Evolutionary conservation across 202 grass and related monocot species (phyloP).

Genomic region (Miscanthus sacchariflorus): DNA sequence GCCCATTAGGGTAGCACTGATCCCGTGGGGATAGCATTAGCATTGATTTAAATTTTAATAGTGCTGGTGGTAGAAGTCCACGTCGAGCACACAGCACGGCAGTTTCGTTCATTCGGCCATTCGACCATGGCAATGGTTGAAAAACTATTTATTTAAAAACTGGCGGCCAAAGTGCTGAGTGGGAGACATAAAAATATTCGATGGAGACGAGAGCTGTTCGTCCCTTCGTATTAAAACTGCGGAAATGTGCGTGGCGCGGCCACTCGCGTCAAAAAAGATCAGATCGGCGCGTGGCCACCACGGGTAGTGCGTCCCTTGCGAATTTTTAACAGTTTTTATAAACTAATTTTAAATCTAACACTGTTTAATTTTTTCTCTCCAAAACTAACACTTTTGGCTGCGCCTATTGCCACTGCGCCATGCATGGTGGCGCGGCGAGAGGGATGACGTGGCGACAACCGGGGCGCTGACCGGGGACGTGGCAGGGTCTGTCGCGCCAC

Average conservation of each 20-base stretch:
- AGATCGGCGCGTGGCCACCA: slow-evolving; percentile 69
- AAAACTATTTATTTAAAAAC: background rate
- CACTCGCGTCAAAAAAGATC: background rate
- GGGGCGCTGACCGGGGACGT: no score
- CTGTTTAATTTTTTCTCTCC: no score
- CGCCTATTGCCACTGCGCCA: no score
- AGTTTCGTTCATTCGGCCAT: background rate
- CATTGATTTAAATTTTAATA: background rate
- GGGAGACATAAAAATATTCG: slow-evolving; percentile 36
- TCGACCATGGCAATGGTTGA: background rate
- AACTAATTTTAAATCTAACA: no score
- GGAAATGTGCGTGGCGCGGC: background rate
- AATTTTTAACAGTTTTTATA: no score
- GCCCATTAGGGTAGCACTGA: background rate
- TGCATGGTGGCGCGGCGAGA: no score
- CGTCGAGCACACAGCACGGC: slow-evolving; percentile 26
- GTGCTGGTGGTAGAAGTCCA: background rate
- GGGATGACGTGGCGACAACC: no score
- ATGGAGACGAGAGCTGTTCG: slow-evolving; percentile 9
- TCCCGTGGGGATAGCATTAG: slow-evolving; percentile 12
- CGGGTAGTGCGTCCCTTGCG: slow-evolving; percentile 46
- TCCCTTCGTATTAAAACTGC: background rate
- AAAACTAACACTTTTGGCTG: no score
- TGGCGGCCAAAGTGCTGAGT: background rate
- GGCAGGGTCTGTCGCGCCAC: no score